These are phyloP conservation scores for Aspergillus ellipticus DNA, from an alignment of 495 filamentous ascomycete genomes.

Conservation along the genomic window DNA sequence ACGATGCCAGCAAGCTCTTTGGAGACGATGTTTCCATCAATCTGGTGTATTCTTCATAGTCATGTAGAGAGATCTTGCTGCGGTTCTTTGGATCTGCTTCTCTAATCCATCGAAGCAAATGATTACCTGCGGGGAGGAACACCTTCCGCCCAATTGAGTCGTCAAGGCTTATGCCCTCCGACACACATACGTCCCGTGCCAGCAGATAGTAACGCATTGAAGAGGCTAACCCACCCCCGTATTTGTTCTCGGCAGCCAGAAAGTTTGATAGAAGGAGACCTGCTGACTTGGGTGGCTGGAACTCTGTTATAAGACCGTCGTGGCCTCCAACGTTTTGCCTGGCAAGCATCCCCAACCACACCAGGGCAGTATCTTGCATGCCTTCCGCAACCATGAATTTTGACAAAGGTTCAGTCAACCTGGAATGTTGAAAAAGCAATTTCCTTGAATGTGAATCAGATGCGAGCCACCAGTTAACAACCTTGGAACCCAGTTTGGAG, in stretches of 20 bases:
- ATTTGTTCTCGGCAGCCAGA: constrained; percentile 31
- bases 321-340: constrained; percentile 25
- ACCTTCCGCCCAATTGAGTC: neutral
- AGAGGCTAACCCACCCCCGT: constrained; percentile 30
- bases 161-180: constrained; percentile 19
- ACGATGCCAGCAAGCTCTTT: constrained; percentile 19
- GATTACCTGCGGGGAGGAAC: constrained; percentile 13
- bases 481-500: constrained; percentile 30
- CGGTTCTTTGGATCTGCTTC: constrained; percentile 14
- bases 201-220: constrained; percentile 31
- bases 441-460: constrained; percentile 27
- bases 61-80: constrained; percentile 15
- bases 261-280: constrained; percentile 27
- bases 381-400: constrained; percentile 43
- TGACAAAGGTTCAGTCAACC: constrained; percentile 15
- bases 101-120: constrained; percentile 22
- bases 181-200: constrained; percentile 21
- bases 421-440: constrained; percentile 25
- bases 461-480: constrained; percentile 41
- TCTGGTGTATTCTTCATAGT: constrained; percentile 31
- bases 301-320: constrained; percentile 23
- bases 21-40: constrained; percentile 24
- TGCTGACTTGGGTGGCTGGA: constrained; percentile 20
- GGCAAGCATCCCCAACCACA: constrained; percentile 35
- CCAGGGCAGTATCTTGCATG: constrained; percentile 28